phyloP scores from a whole-genome alignment of 2,329 filamentous ascomycete species.

The Penicillium capsulatum region DNA sequence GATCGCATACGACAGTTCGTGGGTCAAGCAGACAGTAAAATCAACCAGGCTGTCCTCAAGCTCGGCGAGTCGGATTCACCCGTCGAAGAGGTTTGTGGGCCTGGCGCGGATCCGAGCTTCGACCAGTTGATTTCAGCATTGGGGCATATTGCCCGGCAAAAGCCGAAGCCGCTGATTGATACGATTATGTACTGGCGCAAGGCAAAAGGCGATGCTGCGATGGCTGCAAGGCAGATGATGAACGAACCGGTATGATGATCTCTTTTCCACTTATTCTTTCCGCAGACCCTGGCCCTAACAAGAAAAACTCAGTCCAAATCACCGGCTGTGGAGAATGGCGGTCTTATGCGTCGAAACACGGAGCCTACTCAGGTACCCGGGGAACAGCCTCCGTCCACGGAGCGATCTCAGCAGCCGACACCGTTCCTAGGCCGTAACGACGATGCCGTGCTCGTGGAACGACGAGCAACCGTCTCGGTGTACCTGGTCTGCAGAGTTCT shows the following conservation, averaged over 20 bases:
- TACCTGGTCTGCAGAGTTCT: conserved; percentile 92
- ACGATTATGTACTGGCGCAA: conserved; percentile 98
- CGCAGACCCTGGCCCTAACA: background rate
- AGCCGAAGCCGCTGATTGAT: conserved; percentile 92
- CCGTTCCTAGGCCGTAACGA: conserved; percentile 55
- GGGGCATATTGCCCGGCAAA: conserved; percentile 88
- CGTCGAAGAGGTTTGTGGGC: conserved; percentile 86
- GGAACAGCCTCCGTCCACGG: conserved; percentile 29
- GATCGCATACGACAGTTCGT: conserved; percentile 63
- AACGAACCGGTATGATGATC: conserved; percentile 29
- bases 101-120: conserved; percentile 80
- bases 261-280: background rate
- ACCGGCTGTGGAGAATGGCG: conserved; percentile 38
- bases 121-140: conserved; percentile 91
- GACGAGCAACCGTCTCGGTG: conserved; percentile 88
- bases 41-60: conserved; percentile 79
- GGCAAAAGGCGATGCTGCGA: conserved; percentile 85
- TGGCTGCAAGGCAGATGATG: conserved; percentile 53
- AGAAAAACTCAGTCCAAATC: conserved; percentile 26
- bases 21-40: conserved; percentile 91
- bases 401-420: conserved; percentile 24
- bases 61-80: conserved; percentile 75
- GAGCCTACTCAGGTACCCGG: conserved; percentile 57
- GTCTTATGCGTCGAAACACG: conserved; percentile 66
- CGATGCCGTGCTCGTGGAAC: conserved; percentile 73